Base-by-base conservation (phyloP, 2,329 filamentous ascomycete species). In the Helminthosporium solani region DNA sequence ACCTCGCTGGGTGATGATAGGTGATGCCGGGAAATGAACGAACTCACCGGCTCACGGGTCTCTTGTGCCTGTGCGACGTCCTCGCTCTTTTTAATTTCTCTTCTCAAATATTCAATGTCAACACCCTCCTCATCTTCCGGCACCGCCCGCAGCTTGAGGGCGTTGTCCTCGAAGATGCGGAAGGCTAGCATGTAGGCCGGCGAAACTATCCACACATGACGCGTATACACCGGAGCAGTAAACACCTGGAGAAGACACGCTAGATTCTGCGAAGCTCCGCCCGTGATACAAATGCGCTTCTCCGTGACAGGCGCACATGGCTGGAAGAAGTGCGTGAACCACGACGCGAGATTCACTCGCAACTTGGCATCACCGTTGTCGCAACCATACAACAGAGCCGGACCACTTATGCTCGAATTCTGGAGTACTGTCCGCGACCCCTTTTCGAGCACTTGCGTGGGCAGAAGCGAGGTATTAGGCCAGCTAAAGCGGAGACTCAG, bases 181-280 rank as follows among this genome's bases (percentile, higher is more conserved):
- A 87, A 90, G 0, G 85, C 87, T n/a, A 95, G 76, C 69, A 89
- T 87, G 65, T 95, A 96, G 37, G 86, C 86, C 3, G 91, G 91
- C 16, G 86, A 83, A 1, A 90, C 83, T 70, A 91, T 80, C 87
- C 88, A 96, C 8, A 95, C 77, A 54, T 82, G 82, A 36, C 80
- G 76, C 1, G 91, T 96, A 61, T 84, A 86, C 2, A 76, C 70
- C 1, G 88, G 87, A 66, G 96, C 91, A 0, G 89, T 87, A 63
- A 87, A 96, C 23, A 87, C 87, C 67, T 87, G 82, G 40, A 96
- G 73, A 3, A 95, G 73, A 60, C 83, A 87, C 0, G 87, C 89
- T 2, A 95, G 68, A 63, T 85, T 90, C 75, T 95, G 90, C 54
- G 84, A 88, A 2, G 91, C 91, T 14, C 91, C 91, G 35, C 90